Conservation (phyloP, 2,329 filamentous ascomycete genomes). For the Cladorrhinum sp. region DNA sequence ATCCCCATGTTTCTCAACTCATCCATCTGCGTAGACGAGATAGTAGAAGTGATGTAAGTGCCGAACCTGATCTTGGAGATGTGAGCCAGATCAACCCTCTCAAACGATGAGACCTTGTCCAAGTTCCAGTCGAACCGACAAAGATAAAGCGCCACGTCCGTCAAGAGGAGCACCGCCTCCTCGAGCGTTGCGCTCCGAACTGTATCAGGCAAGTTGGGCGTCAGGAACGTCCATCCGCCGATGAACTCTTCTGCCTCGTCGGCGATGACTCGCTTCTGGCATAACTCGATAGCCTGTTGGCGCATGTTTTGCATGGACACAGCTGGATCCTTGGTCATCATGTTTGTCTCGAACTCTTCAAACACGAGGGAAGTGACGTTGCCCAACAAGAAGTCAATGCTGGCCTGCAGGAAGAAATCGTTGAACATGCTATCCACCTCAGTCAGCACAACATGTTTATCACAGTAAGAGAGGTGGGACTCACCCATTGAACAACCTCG, state of each 20-base stretch:
- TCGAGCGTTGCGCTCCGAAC: constrained; percentile 73
- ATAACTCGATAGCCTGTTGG: constrained; percentile 85
- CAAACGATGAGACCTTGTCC: constrained; percentile 91
- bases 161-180: constrained; percentile 83
- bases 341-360: constrained; percentile 88
- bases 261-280: constrained; percentile 79
- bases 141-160: constrained; percentile 79
- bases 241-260: constrained; percentile 82
- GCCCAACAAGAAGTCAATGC: constrained; percentile 90
- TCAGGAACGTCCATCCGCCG: constrained; percentile 84
- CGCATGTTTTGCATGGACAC: constrained; percentile 81
- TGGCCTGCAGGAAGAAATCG: constrained; percentile 93
- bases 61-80: constrained; percentile 73
- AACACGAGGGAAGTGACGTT: constrained; percentile 84
- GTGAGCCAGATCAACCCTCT: constrained; percentile 74
- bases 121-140: constrained; percentile 93
- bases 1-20: constrained; percentile 80
- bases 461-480: constrained; percentile 24
- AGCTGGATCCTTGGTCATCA: constrained; percentile 90
- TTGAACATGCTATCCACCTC: constrained; percentile 76
- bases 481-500: constrained; percentile 67
- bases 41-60: constrained; percentile 85
- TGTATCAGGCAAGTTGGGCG: constrained; percentile 68
- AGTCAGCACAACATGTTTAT: not conserved
- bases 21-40: constrained; percentile 74